A percentile compares a stretch with the other conserved stretches of the same genome.
Conservation (phyloP, 2,329 filamentous ascomycete genomes). For the Zymoseptoria ardabiliae region DNA sequence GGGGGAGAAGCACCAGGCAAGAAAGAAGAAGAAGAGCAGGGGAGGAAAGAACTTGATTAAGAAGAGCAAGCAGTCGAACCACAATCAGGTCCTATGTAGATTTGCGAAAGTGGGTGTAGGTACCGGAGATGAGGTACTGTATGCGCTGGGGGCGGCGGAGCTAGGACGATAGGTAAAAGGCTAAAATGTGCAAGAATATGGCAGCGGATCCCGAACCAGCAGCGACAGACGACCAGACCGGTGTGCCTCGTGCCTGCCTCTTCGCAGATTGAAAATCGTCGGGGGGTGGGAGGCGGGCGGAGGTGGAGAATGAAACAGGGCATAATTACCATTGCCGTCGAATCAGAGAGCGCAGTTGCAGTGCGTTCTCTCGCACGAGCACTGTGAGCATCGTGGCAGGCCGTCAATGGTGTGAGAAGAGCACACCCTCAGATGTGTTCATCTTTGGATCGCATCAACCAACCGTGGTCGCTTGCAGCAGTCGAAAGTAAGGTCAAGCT, state of each 20-base stretch:
- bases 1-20: slow-evolving; percentile 3
- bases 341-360: neutral
- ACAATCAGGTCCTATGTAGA: neutral
- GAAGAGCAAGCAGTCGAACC: neutral
- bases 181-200: neutral
- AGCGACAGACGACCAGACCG: neutral
- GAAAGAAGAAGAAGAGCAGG: slow-evolving; percentile 3
- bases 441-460: neutral
- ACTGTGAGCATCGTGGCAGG: neutral
- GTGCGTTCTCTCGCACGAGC: neutral
- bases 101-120: neutral
- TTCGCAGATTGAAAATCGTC: neutral
- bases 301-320: neutral
- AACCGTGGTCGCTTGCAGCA: neutral
- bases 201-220: neutral
- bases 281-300: neutral
- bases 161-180: neutral
- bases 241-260: neutral
- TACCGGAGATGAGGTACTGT: neutral
- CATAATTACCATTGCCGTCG: neutral
- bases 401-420: neutral
- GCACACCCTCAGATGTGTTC: neutral
- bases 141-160: neutral
- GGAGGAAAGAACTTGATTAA: neutral
- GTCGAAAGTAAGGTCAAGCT: neutral